Evolutionary conservation across 257 asterid genomes (phyloP), one percentile per base, ranked within the genome.

Genomic region (Solanum corneliomulleri): DNA sequence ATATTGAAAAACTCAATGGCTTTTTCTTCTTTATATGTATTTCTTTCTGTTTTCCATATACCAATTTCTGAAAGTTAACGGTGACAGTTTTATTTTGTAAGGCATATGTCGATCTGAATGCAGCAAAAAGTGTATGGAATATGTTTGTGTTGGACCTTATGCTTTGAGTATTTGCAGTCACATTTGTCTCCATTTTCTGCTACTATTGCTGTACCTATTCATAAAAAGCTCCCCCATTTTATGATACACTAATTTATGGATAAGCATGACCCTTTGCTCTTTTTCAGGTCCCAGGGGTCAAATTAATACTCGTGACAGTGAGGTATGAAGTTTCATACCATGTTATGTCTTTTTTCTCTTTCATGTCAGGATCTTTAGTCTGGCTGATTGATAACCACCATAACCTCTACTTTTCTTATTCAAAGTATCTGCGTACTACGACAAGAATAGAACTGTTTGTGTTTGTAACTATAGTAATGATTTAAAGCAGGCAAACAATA

Each of bases 221-320:
- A 81, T 49, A 18, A 80, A 80, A 41, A 81, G 45, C 44, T 6
- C 49, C 45, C 85, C 20, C 20, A 62, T 49, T 29, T 81, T 31
- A 31, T 49, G 11, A 47, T 81, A 81, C 85, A 49, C 31, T 29
- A 29, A 39, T 29, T 49, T 81, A 81, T 18, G 45, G 42, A 62
- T 81, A 49, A 81, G 25, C 29, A 12, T 76, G 84, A 25, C 29
- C 89, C 74, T 52, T 89, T 85, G 58, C 85, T 83, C 37, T 86
- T 87, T 86, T 90, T 81, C 87, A 96, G 99, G 98, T 90, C 98
- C 97, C 76, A 91, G 91, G 89, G 89, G 92, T 91, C 93, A 92
- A 89, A 95, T 92, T 69, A 94, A 85, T 87, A 75, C 88, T 87
- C 96, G 87, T 89, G 95, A 91, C 84, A 88, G 86, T 85, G 98